Percentiles rank a stretch among this genome's conserved stretches.
Evolutionary conservation across 1,284 basidiomycete species (phyloP).

Genomic region (Ustilago nuda): DNA sequence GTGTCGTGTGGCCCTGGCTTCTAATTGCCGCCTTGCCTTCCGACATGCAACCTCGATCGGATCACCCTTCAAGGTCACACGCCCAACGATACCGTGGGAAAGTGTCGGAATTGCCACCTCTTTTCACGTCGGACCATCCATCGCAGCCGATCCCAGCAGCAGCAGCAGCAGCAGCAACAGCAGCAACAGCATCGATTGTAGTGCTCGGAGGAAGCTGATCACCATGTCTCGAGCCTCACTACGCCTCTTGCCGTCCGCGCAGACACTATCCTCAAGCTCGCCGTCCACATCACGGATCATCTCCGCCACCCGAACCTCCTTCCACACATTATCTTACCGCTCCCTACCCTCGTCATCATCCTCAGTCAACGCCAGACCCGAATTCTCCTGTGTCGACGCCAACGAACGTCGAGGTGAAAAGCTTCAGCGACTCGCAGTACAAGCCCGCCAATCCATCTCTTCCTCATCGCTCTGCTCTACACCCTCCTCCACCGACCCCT

Average conservation of each 20-base stretch:
- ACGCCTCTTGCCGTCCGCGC: constrained; percentile 15
- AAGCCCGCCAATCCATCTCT: constrained; percentile 11
- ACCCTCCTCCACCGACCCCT: constrained; percentile 26
- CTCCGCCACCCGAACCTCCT: background rate
- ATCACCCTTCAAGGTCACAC: background rate
- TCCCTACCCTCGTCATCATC: constrained; percentile 4
- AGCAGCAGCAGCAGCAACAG: too few relatives aligned
- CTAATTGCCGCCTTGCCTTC: background rate
- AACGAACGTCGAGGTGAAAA: constrained; percentile 61
- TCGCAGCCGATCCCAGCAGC: background rate
- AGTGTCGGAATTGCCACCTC: background rate
- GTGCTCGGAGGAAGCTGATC: too few relatives aligned
- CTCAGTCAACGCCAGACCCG: constrained; percentile 19
- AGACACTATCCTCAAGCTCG: constrained; percentile 6
- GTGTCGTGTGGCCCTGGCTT: background rate
- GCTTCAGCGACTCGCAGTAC: constrained; percentile 35
- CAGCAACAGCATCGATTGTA: too few relatives aligned
- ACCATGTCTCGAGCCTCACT: constrained; percentile 30
- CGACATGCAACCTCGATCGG: background rate
- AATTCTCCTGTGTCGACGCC: constrained; percentile 66
- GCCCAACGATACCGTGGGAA: background rate
- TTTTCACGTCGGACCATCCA: background rate
- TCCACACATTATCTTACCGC: constrained; percentile 7
- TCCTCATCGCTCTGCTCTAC: constrained; percentile 24
- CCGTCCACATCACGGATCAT: background rate